Base-by-base conservation (phyloP, 805 yeast species). In the Ogataea siamensis region DNA sequence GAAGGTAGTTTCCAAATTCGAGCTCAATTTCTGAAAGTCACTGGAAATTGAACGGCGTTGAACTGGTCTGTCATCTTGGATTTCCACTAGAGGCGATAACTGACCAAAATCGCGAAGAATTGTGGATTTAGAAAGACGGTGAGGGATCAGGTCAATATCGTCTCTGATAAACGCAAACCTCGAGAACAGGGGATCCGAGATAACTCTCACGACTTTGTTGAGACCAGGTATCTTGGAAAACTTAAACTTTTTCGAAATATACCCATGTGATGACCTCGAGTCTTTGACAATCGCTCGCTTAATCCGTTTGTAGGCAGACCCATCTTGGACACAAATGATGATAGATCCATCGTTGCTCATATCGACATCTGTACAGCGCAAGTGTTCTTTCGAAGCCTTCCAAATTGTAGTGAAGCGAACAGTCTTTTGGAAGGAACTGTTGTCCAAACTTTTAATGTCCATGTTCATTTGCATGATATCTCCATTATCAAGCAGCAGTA, bases 161-260 rank as follows among this genome's bases (percentile, higher is more conserved):
- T 80, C 81, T 46, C 82, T 71, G 11, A 85, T 60, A 31, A 84
- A 77, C 0, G 79, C 80, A 62, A 84, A 84, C 0, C 85, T 80
- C 0, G 75, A 63, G 53, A 83, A 85, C 9, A 66, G 56, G 0
- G 80, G 70, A 46, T 59, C 64, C 50, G 91, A 80, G 1, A 73
- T 57, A 3, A 88, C 95, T 34, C 66, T 67, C 9, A 70, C 73
- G n/a, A 79, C 70, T 37, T 73, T 73, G 34, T 80, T 78, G n/a
- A 83, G 45, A 25, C 65, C 60, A 5, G 74, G 73, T 3, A 83
- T 51, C 38, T 74, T 73, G 27, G 65, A 63, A 54, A 80, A 82
- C 55, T 82, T 83, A 53, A 49, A 68, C 45, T 57, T 57, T 48
- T 56, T 45, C 7, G 58, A 6, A 48, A 53, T 45, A 16, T 39